These are phyloP conservation scores for Agrocybe praecox DNA, from an alignment of 768 basidiomycete genomes.

Conservation along the genomic window DNA sequence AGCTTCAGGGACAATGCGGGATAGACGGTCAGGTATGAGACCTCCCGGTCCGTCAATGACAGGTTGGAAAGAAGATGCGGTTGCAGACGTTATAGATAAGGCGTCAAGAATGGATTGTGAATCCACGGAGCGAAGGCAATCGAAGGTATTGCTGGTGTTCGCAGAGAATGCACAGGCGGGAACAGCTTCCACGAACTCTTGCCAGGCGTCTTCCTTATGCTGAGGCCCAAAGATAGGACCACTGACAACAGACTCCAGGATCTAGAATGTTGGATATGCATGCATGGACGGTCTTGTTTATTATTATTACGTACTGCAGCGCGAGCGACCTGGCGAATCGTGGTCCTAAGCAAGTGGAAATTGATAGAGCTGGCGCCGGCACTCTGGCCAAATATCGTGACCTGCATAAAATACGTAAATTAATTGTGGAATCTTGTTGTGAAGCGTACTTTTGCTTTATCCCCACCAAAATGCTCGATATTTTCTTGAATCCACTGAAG, in stretches of 20 bases:
- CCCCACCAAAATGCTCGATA: slow-evolving; percentile 59
- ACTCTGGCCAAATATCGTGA: slow-evolving; percentile 52
- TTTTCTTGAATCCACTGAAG: slow-evolving; percentile 58
- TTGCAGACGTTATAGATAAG: not conserved
- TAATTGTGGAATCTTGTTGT: not conserved
- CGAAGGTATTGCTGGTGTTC: slow-evolving; percentile 26
- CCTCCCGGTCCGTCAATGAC: slow-evolving; percentile 40
- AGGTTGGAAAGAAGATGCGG: slow-evolving; percentile 18
- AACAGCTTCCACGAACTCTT: slow-evolving; percentile 34
- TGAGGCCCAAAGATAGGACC: slow-evolving; percentile 30
- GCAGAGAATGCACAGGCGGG: slow-evolving; percentile 25
- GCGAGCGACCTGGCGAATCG: slow-evolving; percentile 27
- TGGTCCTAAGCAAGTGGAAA: slow-evolving; percentile 32
- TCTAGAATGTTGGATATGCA: slow-evolving; percentile 20
- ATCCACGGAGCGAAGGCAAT: slow-evolving; percentile 25
- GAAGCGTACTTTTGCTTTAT: slow-evolving; percentile 25
- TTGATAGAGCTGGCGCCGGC: slow-evolving; percentile 47
- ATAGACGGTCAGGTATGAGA: slow-evolving; percentile 35
- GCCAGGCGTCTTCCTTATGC: slow-evolving; percentile 29
- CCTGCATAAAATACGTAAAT: slow-evolving; percentile 22
- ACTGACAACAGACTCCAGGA: slow-evolving; percentile 36
- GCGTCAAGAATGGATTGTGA: slow-evolving; percentile 5
- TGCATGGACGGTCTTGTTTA: too few relatives aligned
- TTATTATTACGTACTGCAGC: slow-evolving; percentile 24
- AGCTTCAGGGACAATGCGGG: slow-evolving; percentile 24